Percentiles rank a stretch among this genome's conserved stretches.
These are phyloP conservation scores for Candida chilensis DNA, from an alignment of 805 yeast genomes.

Conservation along the genomic window DNA sequence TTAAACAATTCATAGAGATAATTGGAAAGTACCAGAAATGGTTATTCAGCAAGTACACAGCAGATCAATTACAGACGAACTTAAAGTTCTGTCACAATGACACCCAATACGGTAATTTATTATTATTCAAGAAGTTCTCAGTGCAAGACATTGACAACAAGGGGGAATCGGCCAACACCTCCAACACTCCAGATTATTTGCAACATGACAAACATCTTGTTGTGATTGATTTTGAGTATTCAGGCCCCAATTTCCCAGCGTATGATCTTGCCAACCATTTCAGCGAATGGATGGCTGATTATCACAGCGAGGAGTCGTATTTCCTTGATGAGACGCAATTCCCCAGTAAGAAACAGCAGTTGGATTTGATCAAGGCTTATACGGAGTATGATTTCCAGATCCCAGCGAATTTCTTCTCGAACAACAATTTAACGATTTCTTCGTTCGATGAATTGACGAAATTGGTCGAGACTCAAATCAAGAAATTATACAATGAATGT, in stretches of 20 bases:
- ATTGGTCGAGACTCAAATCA: conserved; percentile 32
- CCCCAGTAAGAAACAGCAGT: conserved; percentile 62
- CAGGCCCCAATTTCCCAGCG: conserved; percentile 86
- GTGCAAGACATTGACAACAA: conserved; percentile 25
- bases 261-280: conserved; percentile 91
- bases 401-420: conserved; percentile 20
- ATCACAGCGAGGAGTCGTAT: conserved; percentile 54
- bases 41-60: conserved; percentile 44
- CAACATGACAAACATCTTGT: conserved; percentile 75
- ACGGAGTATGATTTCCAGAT: conserved; percentile 46
- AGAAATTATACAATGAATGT: conserved; percentile 52
- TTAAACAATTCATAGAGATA: conserved; percentile 39
- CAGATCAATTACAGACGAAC: conserved; percentile 27
- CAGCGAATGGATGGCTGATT: conserved; percentile 96
- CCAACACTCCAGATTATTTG: conserved; percentile 10
- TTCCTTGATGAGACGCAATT: conserved; percentile 45
- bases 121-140: conserved; percentile 52
- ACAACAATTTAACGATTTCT: conserved; percentile 3
- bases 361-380: conserved; percentile 70
- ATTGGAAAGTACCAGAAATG: conserved; percentile 50
- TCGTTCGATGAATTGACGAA: conserved; percentile 9
- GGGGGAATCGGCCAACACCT: not conserved
- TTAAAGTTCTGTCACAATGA: conserved; percentile 91
- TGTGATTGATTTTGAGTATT: conserved; percentile 94
- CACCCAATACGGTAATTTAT: conserved; percentile 90